These are phyloP conservation scores for Podospora pseudocomata DNA, from an alignment of 495 filamentous ascomycete species.

Conservation along the genomic window DNA sequence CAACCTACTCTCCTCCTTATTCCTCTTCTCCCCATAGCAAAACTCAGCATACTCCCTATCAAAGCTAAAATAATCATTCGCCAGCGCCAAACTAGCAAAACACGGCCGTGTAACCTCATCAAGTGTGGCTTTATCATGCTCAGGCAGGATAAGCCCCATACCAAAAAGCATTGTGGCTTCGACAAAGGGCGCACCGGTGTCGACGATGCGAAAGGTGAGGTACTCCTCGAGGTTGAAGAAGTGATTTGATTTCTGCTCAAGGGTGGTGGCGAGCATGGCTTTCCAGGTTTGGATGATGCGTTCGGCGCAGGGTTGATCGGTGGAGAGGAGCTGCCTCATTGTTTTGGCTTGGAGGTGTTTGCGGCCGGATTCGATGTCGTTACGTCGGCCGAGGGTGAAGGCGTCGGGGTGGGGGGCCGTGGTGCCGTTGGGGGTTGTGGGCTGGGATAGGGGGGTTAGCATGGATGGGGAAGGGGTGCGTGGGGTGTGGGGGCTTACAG, in stretches of 20 bases:
- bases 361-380: slow-evolving; percentile 4
- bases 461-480: too few species aligned
- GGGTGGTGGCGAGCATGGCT: slow-evolving; percentile 9
- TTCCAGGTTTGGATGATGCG: slow-evolving; percentile 6
- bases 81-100: not conserved
- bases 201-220: slow-evolving; percentile 7
- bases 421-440: too few species aligned
- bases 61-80: slow-evolving; percentile 12
- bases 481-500: too few species aligned
- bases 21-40: not conserved
- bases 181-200: slow-evolving; percentile 5
- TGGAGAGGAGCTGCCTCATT: not conserved
- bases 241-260: slow-evolving; percentile 1
- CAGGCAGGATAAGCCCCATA: not conserved
- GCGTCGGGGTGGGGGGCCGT: too few species aligned
- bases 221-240: slow-evolving; percentile 6
- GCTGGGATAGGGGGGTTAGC: too few species aligned
- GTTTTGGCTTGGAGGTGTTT: slow-evolving; percentile 11
- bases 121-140: not conserved
- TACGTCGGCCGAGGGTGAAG: too few species aligned
- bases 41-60: slow-evolving; percentile 5
- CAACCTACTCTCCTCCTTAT: too few species aligned
- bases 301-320: slow-evolving; percentile 1
- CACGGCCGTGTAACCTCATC: not conserved
- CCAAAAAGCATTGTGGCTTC: slow-evolving; percentile 6